Evolutionary conservation across 306 rosid species (phyloP), one percentile per base, ranked within the genome.

Genomic region (Abrus precatorius): DNA sequence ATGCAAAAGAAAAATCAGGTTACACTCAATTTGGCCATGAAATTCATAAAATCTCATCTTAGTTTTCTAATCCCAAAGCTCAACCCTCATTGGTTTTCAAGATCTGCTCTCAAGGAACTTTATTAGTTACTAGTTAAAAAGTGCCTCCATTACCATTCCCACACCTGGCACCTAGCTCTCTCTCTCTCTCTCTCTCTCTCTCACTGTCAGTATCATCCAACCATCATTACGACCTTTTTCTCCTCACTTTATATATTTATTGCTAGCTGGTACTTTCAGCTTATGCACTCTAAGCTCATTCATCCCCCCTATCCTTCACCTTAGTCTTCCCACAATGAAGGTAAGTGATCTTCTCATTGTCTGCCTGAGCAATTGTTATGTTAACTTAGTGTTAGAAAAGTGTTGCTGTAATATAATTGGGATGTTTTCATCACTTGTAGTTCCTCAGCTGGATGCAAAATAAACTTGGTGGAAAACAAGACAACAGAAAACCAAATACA

Each of bases 371-470:
- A 45, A 60, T 12, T 28, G 56, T 0, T 48, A 52, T 67, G 9
- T 83, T 65, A 55, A 54, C 34, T 56, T 78, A 29, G 48, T 64
- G 12, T 44, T 45, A 44, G 9, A 49, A 2, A 48, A 59, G 9
- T 68, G 63, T 29, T 27, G 8, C 5, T 66, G 9, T 71, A 13
- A 61, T 65, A 10, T 70, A 72, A 10, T 71, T n/a, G 11, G 27
- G 13, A 66, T 76, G 65, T 63, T 41, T 69, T 77, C 40, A 7
- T 48, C 77, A 33, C 40, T 67, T 84, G 89, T 89, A 96, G 99
- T 90, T 96, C 80, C 86, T 96, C 74, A 72, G 92, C 66, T 96
- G 99, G 99, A 88, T 95, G 94, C 99, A 95, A 80, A 92, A 86
- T 76, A 93, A 90, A 84, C 87, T 96, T 60, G 80, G 81, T 71